Evolutionary conservation across 73 alveolate genomes (phyloP).

Genomic region (Tetrahymena thermophila): DNA sequence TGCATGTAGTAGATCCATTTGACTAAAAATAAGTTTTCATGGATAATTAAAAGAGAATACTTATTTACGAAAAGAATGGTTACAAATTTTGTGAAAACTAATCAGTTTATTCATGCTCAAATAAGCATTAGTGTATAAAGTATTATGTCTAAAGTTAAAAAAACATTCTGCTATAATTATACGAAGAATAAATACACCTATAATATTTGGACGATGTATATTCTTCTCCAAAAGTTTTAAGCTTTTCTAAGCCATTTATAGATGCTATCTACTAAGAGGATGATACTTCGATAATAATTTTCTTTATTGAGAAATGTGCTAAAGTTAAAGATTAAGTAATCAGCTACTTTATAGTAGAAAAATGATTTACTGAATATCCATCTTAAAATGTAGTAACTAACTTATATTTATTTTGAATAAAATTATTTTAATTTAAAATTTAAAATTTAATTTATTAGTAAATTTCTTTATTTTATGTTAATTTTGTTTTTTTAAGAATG

Average conservation of each 20-base stretch:
- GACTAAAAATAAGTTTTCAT: not conserved
- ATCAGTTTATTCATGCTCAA: not conserved
- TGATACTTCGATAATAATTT: not conserved
- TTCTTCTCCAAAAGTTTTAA: not conserved
- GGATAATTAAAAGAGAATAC: not conserved
- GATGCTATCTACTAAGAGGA: not conserved
- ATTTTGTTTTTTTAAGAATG: no score
- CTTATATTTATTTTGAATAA: not conserved
- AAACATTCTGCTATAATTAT: not conserved
- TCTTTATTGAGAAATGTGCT: not conserved
- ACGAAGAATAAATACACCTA: not conserved
- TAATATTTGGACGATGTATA: not conserved
- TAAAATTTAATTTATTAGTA: no score
- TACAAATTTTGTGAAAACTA: not conserved
- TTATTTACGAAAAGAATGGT: not conserved
- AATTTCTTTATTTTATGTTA: no score
- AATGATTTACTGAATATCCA: not conserved
- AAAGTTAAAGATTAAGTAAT: not conserved
- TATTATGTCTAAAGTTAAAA: not conserved
- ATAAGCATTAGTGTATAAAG: not conserved
- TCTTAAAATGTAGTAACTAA: no score
- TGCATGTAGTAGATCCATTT: not conserved
- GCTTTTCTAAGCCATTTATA: not conserved
- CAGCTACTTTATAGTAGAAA: not conserved
- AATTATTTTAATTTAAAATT: no score